Evolutionary conservation across 2,329 filamentous ascomycete genomes (phyloP).

Genomic region (Macrophomina pseudophaseolina): DNA sequence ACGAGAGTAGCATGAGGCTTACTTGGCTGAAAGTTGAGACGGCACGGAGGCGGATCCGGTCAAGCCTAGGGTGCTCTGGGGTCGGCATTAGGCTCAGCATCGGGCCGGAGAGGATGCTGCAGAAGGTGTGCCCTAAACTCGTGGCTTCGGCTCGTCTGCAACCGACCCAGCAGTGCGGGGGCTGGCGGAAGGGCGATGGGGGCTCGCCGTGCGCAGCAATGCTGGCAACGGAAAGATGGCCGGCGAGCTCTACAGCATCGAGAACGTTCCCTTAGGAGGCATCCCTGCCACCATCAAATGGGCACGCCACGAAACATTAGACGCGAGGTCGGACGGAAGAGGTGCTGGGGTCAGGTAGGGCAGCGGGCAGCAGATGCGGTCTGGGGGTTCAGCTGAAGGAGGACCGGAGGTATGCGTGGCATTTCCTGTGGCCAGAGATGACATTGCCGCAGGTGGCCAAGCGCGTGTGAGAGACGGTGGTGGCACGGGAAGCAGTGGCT

Average conservation of each 20-base stretch:
- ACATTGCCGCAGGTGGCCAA: too few species aligned
- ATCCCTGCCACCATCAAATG: not conserved
- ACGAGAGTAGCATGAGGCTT: not conserved
- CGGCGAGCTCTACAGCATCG: not conserved
- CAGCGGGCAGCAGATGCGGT: too few species aligned
- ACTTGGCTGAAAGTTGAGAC: not conserved
- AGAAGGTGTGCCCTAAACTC: too few species aligned
- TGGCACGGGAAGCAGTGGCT: too few species aligned
- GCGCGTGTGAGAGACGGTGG: not conserved
- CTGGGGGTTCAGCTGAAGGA: not conserved
- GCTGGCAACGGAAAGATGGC: not conserved
- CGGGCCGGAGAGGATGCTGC: not conserved
- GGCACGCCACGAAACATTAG: not conserved
- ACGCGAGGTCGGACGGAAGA: not conserved
- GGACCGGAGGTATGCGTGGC: not conserved
- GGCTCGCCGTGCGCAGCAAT: not conserved
- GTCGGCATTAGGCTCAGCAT: not conserved
- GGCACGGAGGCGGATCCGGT: not conserved
- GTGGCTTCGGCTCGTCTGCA: not conserved
- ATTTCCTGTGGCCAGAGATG: too few species aligned
- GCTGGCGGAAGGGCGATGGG: not conserved
- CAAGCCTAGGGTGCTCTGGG: not conserved
- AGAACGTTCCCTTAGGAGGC: not conserved
- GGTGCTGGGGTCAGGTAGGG: not conserved
- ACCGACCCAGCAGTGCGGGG: not conserved